phyloP scores from a whole-genome alignment of 176 grass and related monocot genomes.

The Puya raimondii region DNA sequence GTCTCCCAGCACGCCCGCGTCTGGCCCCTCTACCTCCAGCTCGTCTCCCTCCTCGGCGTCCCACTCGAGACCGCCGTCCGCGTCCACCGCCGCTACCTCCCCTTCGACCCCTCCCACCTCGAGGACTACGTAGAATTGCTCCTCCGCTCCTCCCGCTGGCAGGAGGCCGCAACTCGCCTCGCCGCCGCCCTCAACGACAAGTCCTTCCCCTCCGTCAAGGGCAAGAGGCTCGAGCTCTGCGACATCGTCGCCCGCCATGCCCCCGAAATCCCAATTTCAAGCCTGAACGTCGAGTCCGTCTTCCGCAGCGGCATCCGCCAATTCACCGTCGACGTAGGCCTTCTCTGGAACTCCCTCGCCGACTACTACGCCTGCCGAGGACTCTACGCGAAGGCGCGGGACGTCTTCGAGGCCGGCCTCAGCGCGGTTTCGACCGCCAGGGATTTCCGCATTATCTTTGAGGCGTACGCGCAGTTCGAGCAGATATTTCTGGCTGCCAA shows the following conservation, averaged over 20 bases:
- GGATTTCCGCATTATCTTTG: conserved; percentile 81
- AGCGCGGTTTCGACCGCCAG: conserved; percentile 50
- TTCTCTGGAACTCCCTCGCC: conserved; percentile 60
- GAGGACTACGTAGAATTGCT: conserved; percentile 79
- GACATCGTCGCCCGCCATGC: conserved; percentile 69
- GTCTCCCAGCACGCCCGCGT: conserved; percentile 81
- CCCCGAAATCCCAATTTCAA: conserved; percentile 30
- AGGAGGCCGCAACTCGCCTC: conserved; percentile 56
- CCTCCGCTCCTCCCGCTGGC: conserved; percentile 40
- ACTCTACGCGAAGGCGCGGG: conserved; percentile 55
- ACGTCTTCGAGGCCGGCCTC: conserved; percentile 71
- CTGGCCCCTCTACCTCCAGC: conserved; percentile 59
- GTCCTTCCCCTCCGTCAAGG: conserved; percentile 58
- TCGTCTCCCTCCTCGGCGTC: conserved; percentile 51
- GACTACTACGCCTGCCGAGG: conserved; percentile 69
- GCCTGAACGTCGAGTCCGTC: conserved; percentile 68
- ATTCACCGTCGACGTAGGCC: conserved; percentile 63
- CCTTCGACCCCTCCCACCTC: conserved; percentile 64
- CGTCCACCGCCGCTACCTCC: conserved; percentile 70
- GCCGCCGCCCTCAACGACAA: conserved; percentile 60
- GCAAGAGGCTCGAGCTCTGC: conserved; percentile 78
- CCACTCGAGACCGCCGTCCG: conserved; percentile 73
- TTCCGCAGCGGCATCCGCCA: conserved; percentile 54
- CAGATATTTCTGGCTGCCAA: conserved; percentile 63
- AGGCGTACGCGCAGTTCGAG: conserved; percentile 71